Conservation (phyloP, 2,329 filamentous ascomycete genomes). For the Fusarium armeniacum region DNA sequence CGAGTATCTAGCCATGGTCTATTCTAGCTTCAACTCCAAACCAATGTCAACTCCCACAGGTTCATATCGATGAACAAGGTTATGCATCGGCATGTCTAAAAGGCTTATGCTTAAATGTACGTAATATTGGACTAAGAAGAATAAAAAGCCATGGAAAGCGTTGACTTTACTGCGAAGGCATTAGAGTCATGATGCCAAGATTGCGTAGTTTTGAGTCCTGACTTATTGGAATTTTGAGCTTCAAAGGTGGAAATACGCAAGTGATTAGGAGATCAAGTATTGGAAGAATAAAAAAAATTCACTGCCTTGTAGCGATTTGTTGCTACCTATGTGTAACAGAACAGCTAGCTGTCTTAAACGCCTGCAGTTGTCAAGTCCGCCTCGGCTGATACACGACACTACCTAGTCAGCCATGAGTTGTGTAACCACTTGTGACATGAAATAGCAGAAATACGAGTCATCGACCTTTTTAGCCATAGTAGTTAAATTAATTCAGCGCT, state of each 20-base stretch:
- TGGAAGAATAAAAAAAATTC: too few species aligned
- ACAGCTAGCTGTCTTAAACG: background rate
- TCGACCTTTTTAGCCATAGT: accelerated
- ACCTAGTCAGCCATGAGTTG: background rate
- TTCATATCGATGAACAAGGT: background rate
- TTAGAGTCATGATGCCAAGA: background rate
- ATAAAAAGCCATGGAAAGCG: background rate
- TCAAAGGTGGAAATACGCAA: too few species aligned
- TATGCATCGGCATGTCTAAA: background rate
- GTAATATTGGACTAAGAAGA: background rate
- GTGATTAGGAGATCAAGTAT: too few species aligned
- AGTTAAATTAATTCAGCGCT: background rate
- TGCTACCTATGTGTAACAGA: background rate
- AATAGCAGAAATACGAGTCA: background rate
- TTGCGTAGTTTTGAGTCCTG: background rate
- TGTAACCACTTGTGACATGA: background rate
- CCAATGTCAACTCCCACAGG: background rate
- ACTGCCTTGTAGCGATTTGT: too few species aligned
- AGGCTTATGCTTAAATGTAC: background rate
- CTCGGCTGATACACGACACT: background rate
- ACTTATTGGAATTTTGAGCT: background rate
- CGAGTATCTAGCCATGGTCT: background rate
- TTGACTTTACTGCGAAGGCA: background rate
- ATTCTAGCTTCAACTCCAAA: background rate
- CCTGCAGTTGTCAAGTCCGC: background rate